Percentiles rank a stretch among this genome's conserved stretches.
Conservation (phyloP, 106 monocot genomes). For the Gastrodia elata region DNA sequence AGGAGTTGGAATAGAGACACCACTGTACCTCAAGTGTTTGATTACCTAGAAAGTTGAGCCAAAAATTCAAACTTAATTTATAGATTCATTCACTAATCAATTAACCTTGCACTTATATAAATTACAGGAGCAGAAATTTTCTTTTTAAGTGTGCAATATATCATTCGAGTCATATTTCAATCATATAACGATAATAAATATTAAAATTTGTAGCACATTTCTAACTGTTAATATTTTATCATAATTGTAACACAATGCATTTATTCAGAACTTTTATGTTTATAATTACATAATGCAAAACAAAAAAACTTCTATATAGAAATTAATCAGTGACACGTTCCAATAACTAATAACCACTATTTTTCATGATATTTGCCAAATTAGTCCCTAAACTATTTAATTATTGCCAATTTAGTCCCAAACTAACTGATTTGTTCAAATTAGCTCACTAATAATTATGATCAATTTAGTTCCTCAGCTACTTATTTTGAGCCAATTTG, state of each 20-base stretch:
- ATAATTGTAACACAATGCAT: neutral
- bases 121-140: neutral
- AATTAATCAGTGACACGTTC: neutral
- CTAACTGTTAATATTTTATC: neutral
- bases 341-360: neutral
- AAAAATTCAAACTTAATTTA: neutral
- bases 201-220: neutral
- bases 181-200: neutral
- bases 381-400: too few species aligned
- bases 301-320: neutral
- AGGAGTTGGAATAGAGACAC: slow-evolving; percentile 61
- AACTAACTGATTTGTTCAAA: too few species aligned
- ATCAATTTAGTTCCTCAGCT: too few species aligned
- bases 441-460: too few species aligned
- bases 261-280: neutral
- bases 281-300: neutral
- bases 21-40: slow-evolving; percentile 69
- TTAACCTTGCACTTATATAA: neutral
- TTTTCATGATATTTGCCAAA: too few species aligned
- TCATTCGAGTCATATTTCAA: neutral
- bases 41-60: slow-evolving; percentile 55
- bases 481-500: too few species aligned
- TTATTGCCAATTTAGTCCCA: too few species aligned
- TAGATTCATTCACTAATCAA: neutral
- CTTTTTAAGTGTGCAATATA: neutral